These are phyloP conservation scores for Diplodia seriata DNA, from an alignment of 2,329 filamentous ascomycete species.

Conservation along the genomic window DNA sequence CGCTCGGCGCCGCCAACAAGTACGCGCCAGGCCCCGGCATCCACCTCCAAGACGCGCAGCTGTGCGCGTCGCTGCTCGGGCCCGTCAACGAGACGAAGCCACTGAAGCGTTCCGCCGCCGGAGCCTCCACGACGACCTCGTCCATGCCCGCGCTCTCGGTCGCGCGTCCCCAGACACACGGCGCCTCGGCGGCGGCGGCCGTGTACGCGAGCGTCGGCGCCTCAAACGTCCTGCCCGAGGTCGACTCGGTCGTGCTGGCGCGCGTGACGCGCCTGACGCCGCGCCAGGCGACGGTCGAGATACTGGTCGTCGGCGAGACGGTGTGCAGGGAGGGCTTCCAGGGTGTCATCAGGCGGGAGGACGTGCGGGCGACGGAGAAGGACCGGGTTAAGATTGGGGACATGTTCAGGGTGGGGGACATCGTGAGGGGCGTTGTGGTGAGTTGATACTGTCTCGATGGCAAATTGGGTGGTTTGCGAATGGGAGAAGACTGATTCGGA, in stretches of 20 bases:
- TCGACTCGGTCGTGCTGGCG: conserved; percentile 81
- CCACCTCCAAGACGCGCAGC: conserved; percentile 75
- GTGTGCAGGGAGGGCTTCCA: conserved; percentile 82
- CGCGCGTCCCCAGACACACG: conserved; percentile 30
- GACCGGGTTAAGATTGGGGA: conserved; percentile 91
- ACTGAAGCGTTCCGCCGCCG: conserved; percentile 42
- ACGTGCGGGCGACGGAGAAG: conserved; percentile 88
- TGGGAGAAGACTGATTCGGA: neutral
- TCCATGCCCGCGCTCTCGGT: conserved; percentile 48
- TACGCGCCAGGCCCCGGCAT: conserved; percentile 82
- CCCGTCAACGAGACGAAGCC: conserved; percentile 55
- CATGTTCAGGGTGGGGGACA: conserved; percentile 89
- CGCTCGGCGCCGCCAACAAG: conserved; percentile 71
- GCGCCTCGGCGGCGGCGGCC: neutral
- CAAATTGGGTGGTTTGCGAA: neutral
- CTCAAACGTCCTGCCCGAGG: conserved; percentile 76
- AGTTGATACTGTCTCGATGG: conserved; percentile 40
- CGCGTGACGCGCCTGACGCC: conserved; percentile 85
- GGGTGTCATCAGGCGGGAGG: conserved; percentile 84
- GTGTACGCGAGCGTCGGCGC: conserved; percentile 47
- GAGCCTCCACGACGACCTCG: neutral
- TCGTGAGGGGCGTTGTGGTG: conserved; percentile 84
- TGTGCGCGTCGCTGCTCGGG: conserved; percentile 85
- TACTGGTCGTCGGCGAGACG: conserved; percentile 74
- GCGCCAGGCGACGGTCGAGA: conserved; percentile 83